Evolutionary conservation across 208 protist genomes (phyloP), one percentile per base, ranked within the genome.

Genomic region (Crithidia expoeki): DNA sequence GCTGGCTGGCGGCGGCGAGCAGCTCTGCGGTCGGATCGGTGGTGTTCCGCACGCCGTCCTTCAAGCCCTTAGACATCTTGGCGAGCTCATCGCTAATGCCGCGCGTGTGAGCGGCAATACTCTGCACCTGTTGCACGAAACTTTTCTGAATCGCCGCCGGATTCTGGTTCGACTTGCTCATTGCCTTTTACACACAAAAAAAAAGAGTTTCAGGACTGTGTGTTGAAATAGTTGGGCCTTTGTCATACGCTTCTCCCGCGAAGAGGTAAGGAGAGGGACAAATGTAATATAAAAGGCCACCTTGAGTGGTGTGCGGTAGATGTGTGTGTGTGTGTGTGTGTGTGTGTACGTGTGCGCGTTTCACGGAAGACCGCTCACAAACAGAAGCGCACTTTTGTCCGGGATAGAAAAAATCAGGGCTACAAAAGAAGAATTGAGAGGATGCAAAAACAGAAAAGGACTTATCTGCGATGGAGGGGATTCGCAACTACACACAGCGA

Each of bases 101-200:
- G 33, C 65, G 72, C 17, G 64, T 77, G 64, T 77, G 72, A 0
- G 63, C 38, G 34, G 57, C 65, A 44, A 77, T 77, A 25, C 56
- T 70, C 42, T 72, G 72, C 55, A 77, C 72, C 32, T 67, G 64
- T 42, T 68, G 72, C 56, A 77, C 57, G 17, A 77, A 25, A 42
- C 72, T 40, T 42, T 47, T 47, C 58, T 77, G 64, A 4, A 77
- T 55, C 47, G 42, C 64, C 32, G 58, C 72, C 11, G 72, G 72
- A 1, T 16, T 21, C 17, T 34, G 40, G 38, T 10, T 36, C 5
- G 47, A 32, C 23, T 67, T 71, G 49, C 46, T 62, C 72, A 72
- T 77, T 21, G 44, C 27, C 55, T 28, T 66, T 19, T 33, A 10
- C n/a, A 17, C 23, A 14, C 14, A 27, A 46, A 17, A 62, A 28